These are phyloP conservation scores for Melanomma pulvis-pyrius DNA, from an alignment of 495 filamentous ascomycete genomes.

Conservation along the genomic window DNA sequence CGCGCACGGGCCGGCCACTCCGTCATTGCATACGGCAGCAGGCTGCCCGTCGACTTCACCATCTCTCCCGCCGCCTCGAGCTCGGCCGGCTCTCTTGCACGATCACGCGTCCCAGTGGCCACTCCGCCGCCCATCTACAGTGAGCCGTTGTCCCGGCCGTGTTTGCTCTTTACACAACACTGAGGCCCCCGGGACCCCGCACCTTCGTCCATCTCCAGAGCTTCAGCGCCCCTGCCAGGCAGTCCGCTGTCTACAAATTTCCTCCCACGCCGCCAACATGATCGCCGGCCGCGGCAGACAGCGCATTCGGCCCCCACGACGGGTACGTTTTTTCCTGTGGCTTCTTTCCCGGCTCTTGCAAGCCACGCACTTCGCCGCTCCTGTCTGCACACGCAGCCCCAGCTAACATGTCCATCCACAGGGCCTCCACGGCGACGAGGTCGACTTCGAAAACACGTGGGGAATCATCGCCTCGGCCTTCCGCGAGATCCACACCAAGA, in stretches of 20 bases:
- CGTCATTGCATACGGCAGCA: background rate
- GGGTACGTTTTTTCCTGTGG: constrained; percentile 52
- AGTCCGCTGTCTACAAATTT: background rate
- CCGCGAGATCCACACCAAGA: constrained; percentile 85
- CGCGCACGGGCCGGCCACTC: background rate
- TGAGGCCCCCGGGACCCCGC: background rate
- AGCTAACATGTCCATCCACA: constrained; percentile 35
- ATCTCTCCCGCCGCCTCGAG: background rate
- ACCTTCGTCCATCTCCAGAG: background rate
- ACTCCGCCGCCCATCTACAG: background rate
- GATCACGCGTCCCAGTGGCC: background rate
- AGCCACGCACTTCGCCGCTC: background rate
- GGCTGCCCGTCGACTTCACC: no score
- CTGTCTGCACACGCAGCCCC: background rate
- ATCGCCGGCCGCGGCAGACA: constrained; percentile 65
- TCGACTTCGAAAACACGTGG: constrained; percentile 87
- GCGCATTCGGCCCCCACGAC: constrained; percentile 72
- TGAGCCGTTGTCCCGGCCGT: background rate
- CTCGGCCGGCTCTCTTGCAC: background rate
- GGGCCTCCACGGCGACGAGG: constrained; percentile 59
- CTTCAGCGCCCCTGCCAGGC: background rate
- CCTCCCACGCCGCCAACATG: constrained; percentile 46
- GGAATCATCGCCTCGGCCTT: constrained; percentile 70
- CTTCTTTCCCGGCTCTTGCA: background rate
- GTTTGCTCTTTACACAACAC: background rate